phyloP scores from a whole-genome alignment of 495 filamentous ascomycete species.

The Neurospora sp. region DNA sequence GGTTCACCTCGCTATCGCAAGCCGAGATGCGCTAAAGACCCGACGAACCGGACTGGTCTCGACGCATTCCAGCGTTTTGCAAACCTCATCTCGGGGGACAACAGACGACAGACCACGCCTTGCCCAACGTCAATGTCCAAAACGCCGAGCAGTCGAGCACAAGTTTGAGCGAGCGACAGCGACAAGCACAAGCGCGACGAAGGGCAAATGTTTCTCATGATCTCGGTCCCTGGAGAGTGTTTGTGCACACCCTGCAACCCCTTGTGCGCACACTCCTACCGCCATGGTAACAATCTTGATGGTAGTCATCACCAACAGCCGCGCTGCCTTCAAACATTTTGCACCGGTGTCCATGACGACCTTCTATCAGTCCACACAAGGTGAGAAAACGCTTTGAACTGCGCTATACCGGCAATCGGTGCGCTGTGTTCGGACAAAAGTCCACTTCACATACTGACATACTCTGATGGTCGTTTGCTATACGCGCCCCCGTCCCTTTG shows the following conservation, averaged over 20 bases:
- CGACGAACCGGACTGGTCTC: not conserved
- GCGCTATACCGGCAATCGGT: not conserved
- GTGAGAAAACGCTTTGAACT: not conserved
- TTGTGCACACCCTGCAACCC: not conserved
- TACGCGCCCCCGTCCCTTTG: not conserved
- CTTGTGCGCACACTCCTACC: not conserved
- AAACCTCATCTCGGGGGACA: not conserved
- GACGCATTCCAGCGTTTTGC: not conserved
- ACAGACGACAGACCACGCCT: not conserved
- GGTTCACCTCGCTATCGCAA: not conserved
- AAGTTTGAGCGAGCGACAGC: not conserved
- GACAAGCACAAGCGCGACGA: not conserved
- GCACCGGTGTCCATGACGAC: not conserved
- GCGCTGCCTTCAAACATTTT: not conserved
- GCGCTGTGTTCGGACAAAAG: not conserved
- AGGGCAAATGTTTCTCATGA: not conserved
- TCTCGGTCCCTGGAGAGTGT: not conserved
- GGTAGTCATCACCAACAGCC: not conserved
- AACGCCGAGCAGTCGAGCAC: not conserved
- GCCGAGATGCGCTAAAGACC: not conserved
- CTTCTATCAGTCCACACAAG: not conserved
- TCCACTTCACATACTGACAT: not conserved
- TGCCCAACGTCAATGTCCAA: not conserved
- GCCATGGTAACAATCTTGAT: not conserved
- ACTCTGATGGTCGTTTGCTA: not conserved